A percentile compares a stretch with the other conserved stretches of the same genome.
Evolutionary conservation across 805 yeast genomes (phyloP).

Genomic region (Metschnikowia vanudenii): DNA sequence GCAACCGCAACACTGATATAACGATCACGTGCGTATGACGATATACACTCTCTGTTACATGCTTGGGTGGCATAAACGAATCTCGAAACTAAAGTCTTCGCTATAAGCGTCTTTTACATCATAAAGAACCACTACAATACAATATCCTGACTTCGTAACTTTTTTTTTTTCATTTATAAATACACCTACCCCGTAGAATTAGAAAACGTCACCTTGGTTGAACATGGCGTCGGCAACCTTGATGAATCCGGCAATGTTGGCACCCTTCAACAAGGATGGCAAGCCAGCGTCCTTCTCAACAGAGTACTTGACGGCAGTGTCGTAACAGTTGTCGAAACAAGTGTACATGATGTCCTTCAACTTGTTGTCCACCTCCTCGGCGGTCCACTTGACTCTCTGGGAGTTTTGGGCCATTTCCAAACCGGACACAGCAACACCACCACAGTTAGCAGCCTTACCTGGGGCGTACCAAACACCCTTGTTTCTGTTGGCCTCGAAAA

Average conservation of each 20-base stretch:
- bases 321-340: slow-evolving; percentile 90
- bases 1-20: no score
- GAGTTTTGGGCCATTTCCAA: slow-evolving; percentile 99
- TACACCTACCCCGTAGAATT: slow-evolving; percentile 15
- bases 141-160: no score
- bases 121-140: no score
- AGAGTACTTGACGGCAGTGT: slow-evolving; percentile 78
- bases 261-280: slow-evolving; percentile 97
- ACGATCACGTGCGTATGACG: no score
- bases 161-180: background rate
- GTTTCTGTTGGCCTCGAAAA: slow-evolving; percentile 80
- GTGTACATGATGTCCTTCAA: slow-evolving; percentile 89
- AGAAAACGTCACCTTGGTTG: slow-evolving; percentile 84
- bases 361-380: slow-evolving; percentile 88
- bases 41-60: no score
- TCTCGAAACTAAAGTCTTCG: no score
- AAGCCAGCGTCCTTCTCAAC: slow-evolving; percentile 64
- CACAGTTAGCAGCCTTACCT: slow-evolving; percentile 99
- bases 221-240: slow-evolving; percentile 99
- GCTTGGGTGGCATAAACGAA: no score
- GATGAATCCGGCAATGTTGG: slow-evolving; percentile 97
- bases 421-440: slow-evolving; percentile 99
- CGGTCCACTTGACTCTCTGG: slow-evolving; percentile 85
- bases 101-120: no score
- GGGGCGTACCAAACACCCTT: slow-evolving; percentile 93